Conservation (phyloP, 805 yeast species). For the Isabelozyma heimii region DNA sequence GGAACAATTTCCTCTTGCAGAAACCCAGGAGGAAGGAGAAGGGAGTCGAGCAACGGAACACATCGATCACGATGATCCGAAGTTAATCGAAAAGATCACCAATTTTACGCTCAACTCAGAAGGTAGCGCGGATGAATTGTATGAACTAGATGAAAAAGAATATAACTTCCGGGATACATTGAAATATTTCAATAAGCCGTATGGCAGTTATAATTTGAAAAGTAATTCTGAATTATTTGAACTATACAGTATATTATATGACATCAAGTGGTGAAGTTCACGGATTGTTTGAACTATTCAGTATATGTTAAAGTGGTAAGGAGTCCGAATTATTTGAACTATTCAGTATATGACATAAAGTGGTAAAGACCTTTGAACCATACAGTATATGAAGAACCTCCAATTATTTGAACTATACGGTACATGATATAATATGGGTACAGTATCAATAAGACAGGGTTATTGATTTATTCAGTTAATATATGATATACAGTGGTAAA, state of each 20-base stretch:
- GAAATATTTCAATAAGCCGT: not conserved
- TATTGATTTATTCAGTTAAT: not conserved
- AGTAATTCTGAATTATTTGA: not conserved
- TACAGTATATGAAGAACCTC: too few relatives aligned
- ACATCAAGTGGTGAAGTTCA: not conserved
- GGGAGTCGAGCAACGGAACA: constrained; percentile 6
- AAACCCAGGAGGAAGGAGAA: constrained; percentile 7
- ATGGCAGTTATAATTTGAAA: not conserved
- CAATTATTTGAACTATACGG: not conserved
- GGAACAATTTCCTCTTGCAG: constrained; percentile 12
- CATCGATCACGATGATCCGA: constrained; percentile 27
- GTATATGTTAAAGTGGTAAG: too few relatives aligned
- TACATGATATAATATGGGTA: not conserved
- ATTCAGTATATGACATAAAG: too few relatives aligned
- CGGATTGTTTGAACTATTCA: too few relatives aligned
- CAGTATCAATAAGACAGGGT: too few relatives aligned
- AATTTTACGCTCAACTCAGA: not conserved
- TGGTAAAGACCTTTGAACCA: too few relatives aligned
- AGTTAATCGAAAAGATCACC: constrained; percentile 12
- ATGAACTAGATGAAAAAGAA: not conserved
- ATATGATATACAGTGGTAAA: not conserved
- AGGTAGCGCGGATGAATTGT: too few relatives aligned
- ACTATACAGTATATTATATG: not conserved
- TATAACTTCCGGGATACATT: not conserved
- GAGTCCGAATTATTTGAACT: too few relatives aligned